phyloP scores from a whole-genome alignment of 139 green algal genomes.

The Prasinococcaceae sp. region DNA sequence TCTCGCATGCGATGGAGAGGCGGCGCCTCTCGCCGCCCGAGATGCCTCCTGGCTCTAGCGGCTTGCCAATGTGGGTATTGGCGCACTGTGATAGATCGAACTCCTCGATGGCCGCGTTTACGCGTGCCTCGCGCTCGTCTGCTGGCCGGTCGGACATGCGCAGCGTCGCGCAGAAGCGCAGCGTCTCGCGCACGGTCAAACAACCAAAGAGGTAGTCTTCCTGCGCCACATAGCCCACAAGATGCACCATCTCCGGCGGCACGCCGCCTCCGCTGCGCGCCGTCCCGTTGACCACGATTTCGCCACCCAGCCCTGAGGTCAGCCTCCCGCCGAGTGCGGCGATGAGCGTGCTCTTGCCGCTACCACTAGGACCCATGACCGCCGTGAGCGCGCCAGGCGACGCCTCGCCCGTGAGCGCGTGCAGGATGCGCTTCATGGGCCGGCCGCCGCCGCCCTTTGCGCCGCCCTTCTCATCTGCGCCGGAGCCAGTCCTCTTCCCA shows the following conservation, averaged over 20 bases:
- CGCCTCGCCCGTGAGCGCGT: slow-evolving; percentile 15
- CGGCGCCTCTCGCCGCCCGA: not conserved
- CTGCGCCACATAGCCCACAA: slow-evolving; percentile 26
- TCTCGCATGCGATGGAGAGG: not conserved
- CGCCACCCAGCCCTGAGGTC: slow-evolving; percentile 18
- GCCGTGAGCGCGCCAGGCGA: slow-evolving; percentile 44
- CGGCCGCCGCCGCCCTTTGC: no score
- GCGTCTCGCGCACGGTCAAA: slow-evolving; percentile 25
- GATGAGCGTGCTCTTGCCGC: slow-evolving; percentile 66
- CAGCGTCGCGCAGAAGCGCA: no score
- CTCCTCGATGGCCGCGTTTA: no score
- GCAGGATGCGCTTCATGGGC: slow-evolving; percentile 16
- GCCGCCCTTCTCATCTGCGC: no score
- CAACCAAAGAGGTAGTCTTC: slow-evolving; percentile 18
- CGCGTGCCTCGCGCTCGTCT: no score
- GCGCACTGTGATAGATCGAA: no score
- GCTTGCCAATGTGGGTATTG: no score
- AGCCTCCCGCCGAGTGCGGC: slow-evolving; percentile 43
- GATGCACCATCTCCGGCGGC: no score
- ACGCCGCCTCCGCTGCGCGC: not conserved
- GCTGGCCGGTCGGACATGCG: no score
- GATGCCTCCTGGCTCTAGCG: no score
- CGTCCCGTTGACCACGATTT: slow-evolving; percentile 26
- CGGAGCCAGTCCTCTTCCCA: no score
- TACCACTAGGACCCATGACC: slow-evolving; percentile 60